phyloP scores from a whole-genome alignment of 169 alveolate genomes.

The Perkinsus olseni region DNA sequence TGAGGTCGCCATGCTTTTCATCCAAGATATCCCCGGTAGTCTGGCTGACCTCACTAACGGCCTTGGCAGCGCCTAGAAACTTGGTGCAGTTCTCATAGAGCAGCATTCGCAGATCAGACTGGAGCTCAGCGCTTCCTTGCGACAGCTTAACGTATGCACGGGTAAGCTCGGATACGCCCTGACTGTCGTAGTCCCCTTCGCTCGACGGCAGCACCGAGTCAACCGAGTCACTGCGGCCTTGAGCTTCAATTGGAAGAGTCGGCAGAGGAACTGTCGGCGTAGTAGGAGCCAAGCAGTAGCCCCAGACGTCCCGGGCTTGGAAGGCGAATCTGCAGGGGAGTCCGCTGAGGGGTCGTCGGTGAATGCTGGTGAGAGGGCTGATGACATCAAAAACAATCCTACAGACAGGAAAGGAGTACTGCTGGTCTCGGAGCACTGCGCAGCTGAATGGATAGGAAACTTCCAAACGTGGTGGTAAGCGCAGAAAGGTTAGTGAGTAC shows the following conservation, averaged over 20 bases:
- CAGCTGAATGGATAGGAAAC: too few species aligned
- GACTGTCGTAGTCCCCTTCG: background rate
- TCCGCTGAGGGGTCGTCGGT: background rate
- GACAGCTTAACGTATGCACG: background rate
- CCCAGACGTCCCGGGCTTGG: background rate
- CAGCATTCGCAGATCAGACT: background rate
- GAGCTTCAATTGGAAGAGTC: background rate
- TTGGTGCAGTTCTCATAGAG: background rate
- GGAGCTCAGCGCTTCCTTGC: background rate
- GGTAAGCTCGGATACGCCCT: background rate
- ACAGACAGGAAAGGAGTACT: background rate
- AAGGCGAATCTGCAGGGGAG: background rate
- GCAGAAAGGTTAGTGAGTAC: background rate
- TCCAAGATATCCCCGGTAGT: background rate
- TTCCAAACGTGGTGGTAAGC: too few species aligned
- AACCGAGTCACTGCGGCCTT: background rate
- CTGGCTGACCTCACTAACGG: background rate
- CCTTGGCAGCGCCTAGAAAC: background rate
- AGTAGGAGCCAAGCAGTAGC: background rate
- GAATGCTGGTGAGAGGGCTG: background rate
- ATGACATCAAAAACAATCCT: background rate
- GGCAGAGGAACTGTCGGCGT: background rate
- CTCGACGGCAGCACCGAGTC: background rate
- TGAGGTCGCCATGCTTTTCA: background rate
- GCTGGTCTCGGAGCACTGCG: too few species aligned